Evolutionary conservation across 208 protist genomes (phyloP).

Genomic region (Phytomonas sp.): DNA sequence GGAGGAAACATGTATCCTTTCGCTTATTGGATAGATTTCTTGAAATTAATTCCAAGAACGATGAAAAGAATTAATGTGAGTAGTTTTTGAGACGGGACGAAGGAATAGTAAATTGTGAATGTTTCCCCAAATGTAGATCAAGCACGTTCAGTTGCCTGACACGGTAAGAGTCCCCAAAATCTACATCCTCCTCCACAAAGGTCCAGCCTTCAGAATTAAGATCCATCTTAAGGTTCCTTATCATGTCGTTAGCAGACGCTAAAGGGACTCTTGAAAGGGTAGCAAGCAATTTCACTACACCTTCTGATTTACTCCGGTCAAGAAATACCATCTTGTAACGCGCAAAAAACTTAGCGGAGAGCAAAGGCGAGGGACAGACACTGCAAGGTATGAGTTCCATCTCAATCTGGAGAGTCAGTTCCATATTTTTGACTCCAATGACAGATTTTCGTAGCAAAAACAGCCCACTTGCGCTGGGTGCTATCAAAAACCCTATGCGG

Average conservation of each 20-base stretch:
- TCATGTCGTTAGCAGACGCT: background rate
- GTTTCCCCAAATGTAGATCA: background rate
- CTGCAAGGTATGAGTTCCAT: background rate
- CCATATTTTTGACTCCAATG: background rate
- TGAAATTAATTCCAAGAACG: background rate
- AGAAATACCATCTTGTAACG: conserved; percentile 21
- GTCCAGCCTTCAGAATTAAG: conserved; percentile 55
- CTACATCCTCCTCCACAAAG: conserved; percentile 23
- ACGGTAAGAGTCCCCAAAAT: conserved; percentile 22
- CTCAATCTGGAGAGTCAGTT: background rate
- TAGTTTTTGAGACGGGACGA: background rate
- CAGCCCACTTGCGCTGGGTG: conserved; percentile 21
- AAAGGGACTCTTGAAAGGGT: background rate
- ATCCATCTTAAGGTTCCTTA: conserved; percentile 28
- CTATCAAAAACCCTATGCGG: conserved; percentile 18
- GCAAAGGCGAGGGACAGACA: conserved; percentile 19
- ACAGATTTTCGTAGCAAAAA: conserved; percentile 4
- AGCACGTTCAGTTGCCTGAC: conserved; percentile 9
- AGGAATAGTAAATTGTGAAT: background rate
- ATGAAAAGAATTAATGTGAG: background rate
- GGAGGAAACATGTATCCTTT: background rate
- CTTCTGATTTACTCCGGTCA: background rate
- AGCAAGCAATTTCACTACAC: background rate
- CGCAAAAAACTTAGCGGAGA: conserved; percentile 43
- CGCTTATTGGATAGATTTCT: background rate